Base-by-base conservation (phyloP, 345 rosid species). In the Pugionium dolabratum region DNA sequence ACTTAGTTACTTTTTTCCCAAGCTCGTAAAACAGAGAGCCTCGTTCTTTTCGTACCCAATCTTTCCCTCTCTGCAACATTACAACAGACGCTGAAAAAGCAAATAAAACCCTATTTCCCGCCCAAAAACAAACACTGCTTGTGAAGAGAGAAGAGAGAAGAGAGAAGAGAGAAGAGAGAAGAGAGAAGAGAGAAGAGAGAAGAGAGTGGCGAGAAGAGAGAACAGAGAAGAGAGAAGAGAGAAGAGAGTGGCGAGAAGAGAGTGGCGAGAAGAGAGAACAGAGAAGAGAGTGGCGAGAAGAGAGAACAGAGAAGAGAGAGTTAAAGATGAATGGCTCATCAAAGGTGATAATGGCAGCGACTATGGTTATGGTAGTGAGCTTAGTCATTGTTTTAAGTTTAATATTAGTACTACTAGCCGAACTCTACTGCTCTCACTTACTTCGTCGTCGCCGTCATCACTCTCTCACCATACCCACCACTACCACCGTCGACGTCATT, bases 301-400 rank as follows among this genome's bases (percentile, higher is more conserved):
- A n/a, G n/a, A n/a, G n/a, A n/a, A n/a, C n/a, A n/a, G n/a, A n/a
- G n/a, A 26, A 57, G 42, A 59, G 65, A 40, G 9, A 58, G 41
- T 18, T 18, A 18, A 59, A 75, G 47, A 90, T 93, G 98, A 83
- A 83, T 76, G 84, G 83, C 63, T 75, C 95, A 3, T 82, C 96
- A 7, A 84, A 88, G 79, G 88, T 94, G 46, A 85, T 88, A 34
- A 81, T 90, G 86, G 96, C 86, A 39, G 97, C 97, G 10, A 90
- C 96, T 2, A 78, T 88, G 64, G 83, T 83, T 0, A 88, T 94
- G 96, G 92, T 85, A 33, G 85, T 80, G 8, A 84, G 83, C 71
- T 77, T 94, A 7, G 92, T 87, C 73, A 79, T 90, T 62, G 96
- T 94, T 1, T 70, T 87, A 59, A 79, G 78, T 66, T 80, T 94